Evolutionary conservation across 495 filamentous ascomycete genomes (phyloP), one percentile per base, ranked within the genome.

Genomic region (Cercophora samala): DNA sequence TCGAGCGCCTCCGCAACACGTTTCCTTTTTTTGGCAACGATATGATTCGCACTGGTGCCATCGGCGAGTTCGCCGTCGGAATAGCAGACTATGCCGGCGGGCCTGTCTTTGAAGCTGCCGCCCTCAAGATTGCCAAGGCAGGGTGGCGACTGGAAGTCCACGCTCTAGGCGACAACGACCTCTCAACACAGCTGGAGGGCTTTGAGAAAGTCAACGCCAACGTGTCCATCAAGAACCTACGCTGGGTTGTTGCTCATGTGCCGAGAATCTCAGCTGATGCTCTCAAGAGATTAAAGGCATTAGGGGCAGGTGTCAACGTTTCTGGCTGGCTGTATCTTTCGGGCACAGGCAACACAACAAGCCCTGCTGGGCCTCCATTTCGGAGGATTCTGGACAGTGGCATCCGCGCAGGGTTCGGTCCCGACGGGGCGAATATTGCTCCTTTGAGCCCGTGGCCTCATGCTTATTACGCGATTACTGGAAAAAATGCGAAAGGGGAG

Each of bases 71-170:
- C 61, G 60, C 63, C 56, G 66, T 67, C 21, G 58, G 61, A 11
- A 58, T 23, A 3, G 26, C 58, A 46, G 62, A 74, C 65, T 74
- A 70, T 19, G 64, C 66, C 26, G 68, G 66, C 60, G 72, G 72
- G 9, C 69, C 69, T 3, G 64, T 75, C 17, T 74, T 75, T 54
- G 67, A 66, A 13, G 62, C 66, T 3, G 72, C 69, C 0, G 65
- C 65, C 11, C 17, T 23, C 3, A 64, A 63, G 2, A 63, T 74
- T 18, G 74, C 74, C 0, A 23, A 51, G n/a, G 72, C 74, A 11
- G 68, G 70, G 1, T 75, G 74, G 74, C 72, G 74, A 15, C 65
- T 74, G 0, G 74, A 75, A 56, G 72, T 74, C 17, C 74, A 75
- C 58, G 73, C 74, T 4, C 59, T 75, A 4, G 66, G 64, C 0